Percentiles rank a stretch among this genome's conserved stretches.
These are phyloP conservation scores for Sugiyamaella americana DNA, from an alignment of 805 yeast genomes.

Conservation along the genomic window DNA sequence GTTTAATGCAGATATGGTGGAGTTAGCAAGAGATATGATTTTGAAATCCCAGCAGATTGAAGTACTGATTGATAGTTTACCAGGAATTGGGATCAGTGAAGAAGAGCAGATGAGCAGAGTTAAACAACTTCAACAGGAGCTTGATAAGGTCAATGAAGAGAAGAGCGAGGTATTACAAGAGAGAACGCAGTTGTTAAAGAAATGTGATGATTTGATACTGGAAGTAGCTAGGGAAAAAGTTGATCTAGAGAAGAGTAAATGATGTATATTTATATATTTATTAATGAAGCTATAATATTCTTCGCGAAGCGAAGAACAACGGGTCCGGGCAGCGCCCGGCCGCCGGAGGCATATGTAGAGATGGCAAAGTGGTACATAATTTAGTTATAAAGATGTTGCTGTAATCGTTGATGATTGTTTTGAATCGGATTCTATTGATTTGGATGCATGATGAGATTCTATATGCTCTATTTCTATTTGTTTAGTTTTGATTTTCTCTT, in stretches of 20 bases:
- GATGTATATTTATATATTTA: background rate
- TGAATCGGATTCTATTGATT: too few species aligned
- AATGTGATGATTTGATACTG: conserved; percentile 61
- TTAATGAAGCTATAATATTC: background rate
- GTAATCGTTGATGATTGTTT: too few species aligned
- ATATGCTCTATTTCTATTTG: too few species aligned
- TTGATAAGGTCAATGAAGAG: conserved; percentile 53
- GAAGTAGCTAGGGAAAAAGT: conserved; percentile 48
- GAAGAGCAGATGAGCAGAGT: conserved; percentile 64
- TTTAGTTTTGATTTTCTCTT: conserved; percentile 1
- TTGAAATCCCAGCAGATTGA: conserved; percentile 81
- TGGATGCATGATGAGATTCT: too few species aligned
- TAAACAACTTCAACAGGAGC: conserved; percentile 52
- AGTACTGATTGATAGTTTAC: conserved; percentile 78
- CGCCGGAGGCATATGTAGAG: too few species aligned
- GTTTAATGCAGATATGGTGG: conserved; percentile 43
- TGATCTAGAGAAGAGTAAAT: conserved; percentile 19
- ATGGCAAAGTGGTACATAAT: too few species aligned
- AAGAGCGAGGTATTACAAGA: conserved; percentile 51
- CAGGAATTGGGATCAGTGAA: conserved; percentile 86
- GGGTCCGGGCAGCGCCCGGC: too few species aligned
- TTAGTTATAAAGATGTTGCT: too few species aligned
- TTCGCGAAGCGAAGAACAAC: too few species aligned
- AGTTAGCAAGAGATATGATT: conserved; percentile 77
- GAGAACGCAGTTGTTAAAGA: conserved; percentile 55